Conservation (phyloP, 805 yeast genomes). For the Metschnikowia arizonensis region DNA sequence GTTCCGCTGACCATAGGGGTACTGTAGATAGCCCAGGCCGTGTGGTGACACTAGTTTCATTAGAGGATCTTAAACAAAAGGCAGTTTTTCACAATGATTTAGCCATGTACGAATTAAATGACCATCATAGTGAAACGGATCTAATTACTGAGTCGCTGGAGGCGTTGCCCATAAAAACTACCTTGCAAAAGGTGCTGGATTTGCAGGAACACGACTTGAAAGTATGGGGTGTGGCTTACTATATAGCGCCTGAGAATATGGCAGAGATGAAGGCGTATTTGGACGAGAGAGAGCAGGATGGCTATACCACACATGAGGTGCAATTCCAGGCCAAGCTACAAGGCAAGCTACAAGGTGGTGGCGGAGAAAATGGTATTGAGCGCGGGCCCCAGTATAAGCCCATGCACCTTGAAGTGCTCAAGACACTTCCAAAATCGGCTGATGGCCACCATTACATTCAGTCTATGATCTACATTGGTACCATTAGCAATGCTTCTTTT, state of each 20-base stretch:
- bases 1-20: constrained; percentile 86
- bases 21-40: constrained; percentile 84
- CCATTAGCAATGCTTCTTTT: constrained; percentile 74
- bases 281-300: constrained; percentile 85
- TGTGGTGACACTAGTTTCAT: constrained; percentile 75
- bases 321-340: constrained; percentile 47
- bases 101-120: constrained; percentile 26
- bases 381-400: constrained; percentile 1
- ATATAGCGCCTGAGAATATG: constrained; percentile 63
- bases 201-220: constrained; percentile 42
- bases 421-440: constrained; percentile 15
- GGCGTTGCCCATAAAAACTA: constrained; percentile 3
- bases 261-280: constrained; percentile 60
- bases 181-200: constrained; percentile 10
- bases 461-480: constrained; percentile 78
- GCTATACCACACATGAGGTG: constrained; percentile 68
- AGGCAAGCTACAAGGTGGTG: background rate
- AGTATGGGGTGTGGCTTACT: constrained; percentile 82
- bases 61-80: constrained; percentile 47
- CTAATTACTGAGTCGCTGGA: constrained; percentile 4
- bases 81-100: constrained; percentile 42
- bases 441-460: constrained; percentile 43
- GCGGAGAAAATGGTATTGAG: constrained; percentile 3
- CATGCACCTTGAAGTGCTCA: constrained; percentile 6
- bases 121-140: background rate